Percentiles rank a stretch among this genome's conserved stretches.
Conservation (phyloP, 1,284 basidiomycete genomes). For the Porodaedalea pini region DNA sequence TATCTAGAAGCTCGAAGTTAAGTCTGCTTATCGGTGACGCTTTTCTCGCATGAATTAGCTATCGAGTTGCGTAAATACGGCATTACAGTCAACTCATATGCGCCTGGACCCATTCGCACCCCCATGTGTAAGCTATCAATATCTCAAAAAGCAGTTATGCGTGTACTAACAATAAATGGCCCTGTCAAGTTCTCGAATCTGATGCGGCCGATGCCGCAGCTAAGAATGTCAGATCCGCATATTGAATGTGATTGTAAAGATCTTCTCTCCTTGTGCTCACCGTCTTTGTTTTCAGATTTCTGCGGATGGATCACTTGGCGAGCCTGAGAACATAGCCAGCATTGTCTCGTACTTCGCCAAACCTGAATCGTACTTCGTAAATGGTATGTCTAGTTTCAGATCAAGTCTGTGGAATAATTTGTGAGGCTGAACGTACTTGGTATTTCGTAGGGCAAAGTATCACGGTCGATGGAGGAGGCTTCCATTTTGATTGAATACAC, state of each 20-base stretch:
- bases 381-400: background rate
- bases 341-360: slow-evolving; percentile 1
- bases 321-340: background rate
- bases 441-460: no score
- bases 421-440: no score
- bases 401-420: no score
- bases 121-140: slow-evolving; percentile 1
- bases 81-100: slow-evolving; percentile 17
- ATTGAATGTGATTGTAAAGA: background rate
- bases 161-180: no score
- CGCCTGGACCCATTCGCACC: slow-evolving; percentile 10
- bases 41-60: slow-evolving; percentile 6
- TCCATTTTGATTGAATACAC: background rate
- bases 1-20: no score
- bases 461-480: no score
- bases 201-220: no score
- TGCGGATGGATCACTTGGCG: background rate
- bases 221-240: no score
- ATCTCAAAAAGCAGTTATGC: no score
- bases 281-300: no score
- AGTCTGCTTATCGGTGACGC: no score
- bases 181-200: no score
- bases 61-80: slow-evolving; percentile 21
- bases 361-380: slow-evolving; percentile 7
- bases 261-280: background rate